Conservation (phyloP, 805 yeast genomes). For the Ascoidea tarda region DNA sequence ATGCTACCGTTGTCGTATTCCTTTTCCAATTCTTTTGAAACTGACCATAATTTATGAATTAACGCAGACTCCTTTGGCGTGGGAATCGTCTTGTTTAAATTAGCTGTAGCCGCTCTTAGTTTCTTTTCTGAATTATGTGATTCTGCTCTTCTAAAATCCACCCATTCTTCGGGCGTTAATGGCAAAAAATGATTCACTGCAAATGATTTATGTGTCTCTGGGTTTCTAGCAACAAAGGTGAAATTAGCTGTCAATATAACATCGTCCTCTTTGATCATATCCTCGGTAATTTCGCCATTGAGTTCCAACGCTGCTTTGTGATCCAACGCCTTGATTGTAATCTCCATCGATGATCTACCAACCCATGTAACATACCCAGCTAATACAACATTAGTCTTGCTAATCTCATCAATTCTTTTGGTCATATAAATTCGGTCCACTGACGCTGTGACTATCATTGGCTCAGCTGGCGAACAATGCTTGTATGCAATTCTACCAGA, state of each 20-base stretch:
- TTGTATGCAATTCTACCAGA: conserved; percentile 90
- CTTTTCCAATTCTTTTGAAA: conserved; percentile 24
- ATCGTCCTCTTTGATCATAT: conserved; percentile 44
- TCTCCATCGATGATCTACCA: conserved; percentile 92
- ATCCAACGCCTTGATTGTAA: conserved; percentile 58
- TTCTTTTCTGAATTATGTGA: conserved; percentile 81
- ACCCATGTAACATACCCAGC: conserved; percentile 95
- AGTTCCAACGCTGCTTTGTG: not conserved
- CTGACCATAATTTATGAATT: conserved; percentile 67
- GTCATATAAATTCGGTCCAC: conserved; percentile 86
- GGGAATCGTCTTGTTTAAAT: conserved; percentile 52
- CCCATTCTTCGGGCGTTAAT: conserved; percentile 59
- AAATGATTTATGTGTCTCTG: conserved; percentile 79
- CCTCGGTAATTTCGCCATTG: conserved; percentile 30
- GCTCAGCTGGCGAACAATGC: conserved; percentile 92
- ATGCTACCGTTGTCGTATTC: conserved; percentile 2
- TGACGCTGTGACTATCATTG: conserved; percentile 90
- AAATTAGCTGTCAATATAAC: conserved; percentile 81
- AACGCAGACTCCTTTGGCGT: conserved; percentile 60
- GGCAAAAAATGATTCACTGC: conserved; percentile 77
- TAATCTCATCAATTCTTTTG: conserved; percentile 68
- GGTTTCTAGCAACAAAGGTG: conserved; percentile 93
- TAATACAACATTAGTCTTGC: conserved; percentile 59
- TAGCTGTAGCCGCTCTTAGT: conserved; percentile 51
- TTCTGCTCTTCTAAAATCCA: conserved; percentile 79